phyloP scores from a whole-genome alignment of 176 grass and related monocot species.

The Musa troglodytarum region DNA sequence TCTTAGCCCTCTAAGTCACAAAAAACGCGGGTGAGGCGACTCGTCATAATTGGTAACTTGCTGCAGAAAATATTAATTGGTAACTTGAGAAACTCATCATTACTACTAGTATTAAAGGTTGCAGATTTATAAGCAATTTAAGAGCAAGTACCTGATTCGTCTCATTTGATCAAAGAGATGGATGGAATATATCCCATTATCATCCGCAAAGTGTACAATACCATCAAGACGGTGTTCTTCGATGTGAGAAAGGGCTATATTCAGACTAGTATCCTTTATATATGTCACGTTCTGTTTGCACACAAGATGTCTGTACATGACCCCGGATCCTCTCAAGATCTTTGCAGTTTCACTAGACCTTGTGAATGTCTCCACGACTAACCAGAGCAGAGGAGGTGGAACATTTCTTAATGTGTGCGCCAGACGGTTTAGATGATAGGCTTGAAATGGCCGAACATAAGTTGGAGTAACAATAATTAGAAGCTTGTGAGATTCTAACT shows the following conservation, averaged over 20 bases:
- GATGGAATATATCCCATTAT: constrained; percentile 60
- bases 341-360: constrained; percentile 54
- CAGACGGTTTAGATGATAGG: constrained; percentile 72
- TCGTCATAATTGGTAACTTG: too few species aligned
- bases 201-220: constrained; percentile 87
- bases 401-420: constrained; percentile 73
- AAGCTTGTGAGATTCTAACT: constrained; percentile 46
- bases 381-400: constrained; percentile 68
- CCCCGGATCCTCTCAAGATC: constrained; percentile 73
- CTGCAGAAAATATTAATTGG: neutral
- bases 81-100: neutral
- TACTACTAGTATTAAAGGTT: neutral
- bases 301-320: constrained; percentile 91
- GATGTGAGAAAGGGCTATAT: constrained; percentile 76
- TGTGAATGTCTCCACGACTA: constrained; percentile 76
- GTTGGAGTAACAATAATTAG: constrained; percentile 85
- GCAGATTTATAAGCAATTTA: neutral
- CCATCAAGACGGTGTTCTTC: constrained; percentile 93
- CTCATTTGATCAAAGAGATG: constrained; percentile 88
- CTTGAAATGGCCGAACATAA: constrained; percentile 69
- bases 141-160: constrained; percentile 50
- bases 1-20: too few species aligned
- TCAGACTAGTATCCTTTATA: constrained; percentile 61
- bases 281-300: constrained; percentile 67
- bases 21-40: too few species aligned